Conservation (phyloP, 768 basidiomycete species). For the Tulasnella sp. region DNA sequence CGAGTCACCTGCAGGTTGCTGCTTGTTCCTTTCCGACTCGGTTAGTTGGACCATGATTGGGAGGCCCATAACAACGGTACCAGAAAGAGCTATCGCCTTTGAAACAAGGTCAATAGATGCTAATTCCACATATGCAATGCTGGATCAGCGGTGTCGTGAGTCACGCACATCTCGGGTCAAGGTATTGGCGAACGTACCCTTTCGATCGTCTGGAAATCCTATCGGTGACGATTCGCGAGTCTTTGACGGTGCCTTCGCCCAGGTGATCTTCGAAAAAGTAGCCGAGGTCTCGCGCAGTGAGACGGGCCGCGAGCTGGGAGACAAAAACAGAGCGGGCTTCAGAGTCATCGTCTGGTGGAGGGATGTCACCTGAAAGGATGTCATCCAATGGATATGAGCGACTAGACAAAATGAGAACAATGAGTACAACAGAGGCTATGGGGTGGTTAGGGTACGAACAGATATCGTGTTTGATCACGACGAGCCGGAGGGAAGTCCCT, state of each 20-base stretch:
- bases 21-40: slow-evolving; percentile 79
- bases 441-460: slow-evolving; percentile 40
- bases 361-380: slow-evolving; percentile 41
- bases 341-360: slow-evolving; percentile 84
- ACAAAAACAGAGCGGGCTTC: slow-evolving; percentile 98
- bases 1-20: slow-evolving; percentile 78
- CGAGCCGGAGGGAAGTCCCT: slow-evolving; percentile 26
- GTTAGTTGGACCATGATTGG: slow-evolving; percentile 95
- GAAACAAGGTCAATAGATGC: slow-evolving; percentile 80
- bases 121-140: slow-evolving; percentile 98
- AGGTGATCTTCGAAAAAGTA: slow-evolving; percentile 98
- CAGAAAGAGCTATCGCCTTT: slow-evolving; percentile 77
- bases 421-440: too few relatives aligned
- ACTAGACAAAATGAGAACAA: slow-evolving; percentile 28
- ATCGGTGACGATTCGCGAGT: slow-evolving; percentile 93
- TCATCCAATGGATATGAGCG: slow-evolving; percentile 64
- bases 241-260: slow-evolving; percentile 86
- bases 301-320: slow-evolving; percentile 91
- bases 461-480: slow-evolving; percentile 31
- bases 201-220: slow-evolving; percentile 92
- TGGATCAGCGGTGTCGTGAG: slow-evolving; percentile 27
- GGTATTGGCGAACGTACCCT: slow-evolving; percentile 47
- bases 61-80: slow-evolving; percentile 95
- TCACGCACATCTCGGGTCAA: neutral
- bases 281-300: slow-evolving; percentile 93